A percentile compares a stretch with the other conserved stretches of the same genome.
Evolutionary conservation across 2,329 filamentous ascomycete genomes (phyloP).

Genomic region (Didymella pinodella): DNA sequence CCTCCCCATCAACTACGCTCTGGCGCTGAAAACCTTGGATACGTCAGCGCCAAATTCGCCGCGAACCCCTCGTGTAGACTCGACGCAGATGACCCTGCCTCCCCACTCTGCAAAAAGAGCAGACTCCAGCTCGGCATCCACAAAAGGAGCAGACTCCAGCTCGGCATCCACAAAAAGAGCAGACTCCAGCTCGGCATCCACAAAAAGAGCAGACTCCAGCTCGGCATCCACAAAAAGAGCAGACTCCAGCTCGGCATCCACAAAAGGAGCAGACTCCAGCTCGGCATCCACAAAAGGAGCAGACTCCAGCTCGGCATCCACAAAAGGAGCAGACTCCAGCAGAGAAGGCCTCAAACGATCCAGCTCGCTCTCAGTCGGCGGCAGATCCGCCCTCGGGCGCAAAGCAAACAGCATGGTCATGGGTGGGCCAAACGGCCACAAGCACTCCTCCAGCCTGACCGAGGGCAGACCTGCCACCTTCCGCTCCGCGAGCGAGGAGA

Average conservation of each 20-base stretch:
- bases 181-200: slow-evolving; percentile 39
- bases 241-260: slow-evolving; percentile 39
- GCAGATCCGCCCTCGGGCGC: slow-evolving; percentile 41
- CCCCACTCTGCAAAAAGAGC: slow-evolving; percentile 34
- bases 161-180: slow-evolving; percentile 31
- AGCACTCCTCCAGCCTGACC: slow-evolving; percentile 40
- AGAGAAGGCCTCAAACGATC: slow-evolving; percentile 34
- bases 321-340: slow-evolving; percentile 31
- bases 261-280: slow-evolving; percentile 31
- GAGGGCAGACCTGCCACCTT: slow-evolving; percentile 28
- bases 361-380: slow-evolving; percentile 43
- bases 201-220: slow-evolving; percentile 31
- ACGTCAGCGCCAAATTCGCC: slow-evolving; percentile 29
- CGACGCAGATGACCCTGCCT: slow-evolving; percentile 23
- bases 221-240: slow-evolving; percentile 31
- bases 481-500: slow-evolving; percentile 45
- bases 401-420: slow-evolving; percentile 35
- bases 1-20: slow-evolving; percentile 52
- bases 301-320: slow-evolving; percentile 39
- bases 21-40: slow-evolving; percentile 48
- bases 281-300: slow-evolving; percentile 31
- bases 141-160: slow-evolving; percentile 31
- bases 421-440: slow-evolving; percentile 33
- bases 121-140: slow-evolving; percentile 39
- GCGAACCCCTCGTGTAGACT: slow-evolving; percentile 15